Conservation (phyloP, 2,329 filamentous ascomycete genomes). For the Fusarium nygamai region DNA sequence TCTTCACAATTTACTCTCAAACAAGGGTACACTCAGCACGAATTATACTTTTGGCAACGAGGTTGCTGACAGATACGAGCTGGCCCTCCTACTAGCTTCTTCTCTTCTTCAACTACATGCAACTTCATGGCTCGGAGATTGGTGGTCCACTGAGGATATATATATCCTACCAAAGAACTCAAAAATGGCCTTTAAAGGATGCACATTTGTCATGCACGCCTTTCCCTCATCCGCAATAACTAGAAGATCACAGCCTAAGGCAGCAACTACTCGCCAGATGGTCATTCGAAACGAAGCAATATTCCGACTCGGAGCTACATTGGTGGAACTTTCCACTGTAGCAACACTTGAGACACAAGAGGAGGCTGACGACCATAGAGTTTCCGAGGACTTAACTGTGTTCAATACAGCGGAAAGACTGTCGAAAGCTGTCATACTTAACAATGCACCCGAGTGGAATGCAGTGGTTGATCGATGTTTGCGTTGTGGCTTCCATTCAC, state of each 20-base stretch:
- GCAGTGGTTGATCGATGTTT: not conserved
- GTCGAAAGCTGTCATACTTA: not conserved
- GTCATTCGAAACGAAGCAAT: not conserved
- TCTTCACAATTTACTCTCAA: not conserved
- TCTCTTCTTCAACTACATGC: not conserved
- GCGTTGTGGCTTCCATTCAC: not conserved
- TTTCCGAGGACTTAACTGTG: not conserved
- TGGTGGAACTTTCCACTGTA: not conserved
- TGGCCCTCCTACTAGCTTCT: not conserved
- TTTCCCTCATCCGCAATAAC: not conserved
- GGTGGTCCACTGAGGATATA: not conserved
- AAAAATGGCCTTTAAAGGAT: not conserved
- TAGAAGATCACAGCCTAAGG: not conserved
- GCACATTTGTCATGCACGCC: not conserved
- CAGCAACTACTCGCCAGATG: not conserved
- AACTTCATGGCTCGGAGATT: not conserved
- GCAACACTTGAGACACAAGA: not conserved
- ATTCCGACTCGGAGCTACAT: not conserved
- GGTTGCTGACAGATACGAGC: not conserved
- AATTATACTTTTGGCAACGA: not conserved
- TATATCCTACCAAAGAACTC: not conserved
- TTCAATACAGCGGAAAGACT: not conserved
- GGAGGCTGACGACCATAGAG: not conserved
- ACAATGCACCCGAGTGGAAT: not conserved
- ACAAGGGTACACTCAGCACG: not conserved